Evolutionary conservation across 2,329 filamentous ascomycete genomes (phyloP), one percentile per base, ranked within the genome.

Genomic region (Epicoccum nigrum): DNA sequence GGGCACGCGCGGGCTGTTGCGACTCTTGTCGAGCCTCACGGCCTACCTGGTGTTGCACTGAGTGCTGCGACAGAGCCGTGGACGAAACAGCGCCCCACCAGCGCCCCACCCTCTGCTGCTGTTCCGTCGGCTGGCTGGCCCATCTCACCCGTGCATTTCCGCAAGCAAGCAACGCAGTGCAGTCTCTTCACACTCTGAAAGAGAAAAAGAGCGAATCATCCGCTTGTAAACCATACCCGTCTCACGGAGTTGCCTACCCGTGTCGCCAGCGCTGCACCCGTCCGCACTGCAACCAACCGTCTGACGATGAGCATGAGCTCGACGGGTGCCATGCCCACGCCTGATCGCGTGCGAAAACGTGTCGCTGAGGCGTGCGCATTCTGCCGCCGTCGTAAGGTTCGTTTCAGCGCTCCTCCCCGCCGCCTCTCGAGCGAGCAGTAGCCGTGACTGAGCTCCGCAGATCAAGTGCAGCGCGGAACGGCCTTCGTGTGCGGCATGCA

Each of bases 381-480:
- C 48, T 75, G 73, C 51, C 72, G 73, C 11, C 59, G 68, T 34
- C 67, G 73, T 47, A 76, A 82, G 59, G 64, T 48, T 8, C 7
- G 28, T 30, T 30, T 30, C 28, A 9, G 28, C 7, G 4, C 38
- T 13, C 25, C 6, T 6, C 9, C 38, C 28, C 11, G 9, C 6
- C 8, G 21, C 23, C 27, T 33, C 23, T 23, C 13, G 6, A 25
- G 23, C 23, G 23, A 25, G 23, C 23, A 6, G 9, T 25, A 25
- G 13, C 25, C 17, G 33, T 45, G 11, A 16, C 27, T 46, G 34
- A 39, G 17, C 45, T 33, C 17, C 19, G 44, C 45, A 67, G 79
- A 75, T 81, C 65, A 80, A 78, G 59, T 81, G 79, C 62, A 78
- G 77, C 48, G 72, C 73, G n/a, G 76, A 76, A 39, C 66, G 70